These are phyloP conservation scores for Citrullus mucosospermus DNA, from an alignment of 306 rosid species.

Conservation along the genomic window DNA sequence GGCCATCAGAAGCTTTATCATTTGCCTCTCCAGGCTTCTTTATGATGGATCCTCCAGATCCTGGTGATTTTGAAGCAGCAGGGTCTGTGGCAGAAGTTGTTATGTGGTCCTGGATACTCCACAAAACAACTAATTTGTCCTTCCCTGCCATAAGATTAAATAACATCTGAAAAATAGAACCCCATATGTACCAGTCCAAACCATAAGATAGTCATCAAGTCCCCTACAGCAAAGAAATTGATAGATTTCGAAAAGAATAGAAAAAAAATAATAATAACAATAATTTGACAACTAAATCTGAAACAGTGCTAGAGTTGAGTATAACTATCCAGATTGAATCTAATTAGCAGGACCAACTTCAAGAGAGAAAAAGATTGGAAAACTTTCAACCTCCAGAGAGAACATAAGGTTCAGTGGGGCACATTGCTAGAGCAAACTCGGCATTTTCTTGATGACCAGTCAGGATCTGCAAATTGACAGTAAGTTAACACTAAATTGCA, in stretches of 20 bases:
- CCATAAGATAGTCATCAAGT: background rate
- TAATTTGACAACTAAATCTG: background rate
- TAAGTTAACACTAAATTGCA: background rate
- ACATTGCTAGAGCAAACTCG: constrained; percentile 99
- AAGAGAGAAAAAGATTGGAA: background rate
- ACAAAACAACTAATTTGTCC: constrained; percentile 86
- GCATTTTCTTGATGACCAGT: constrained; percentile 99
- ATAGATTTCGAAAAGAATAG: background rate
- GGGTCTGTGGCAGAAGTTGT: constrained; percentile 55
- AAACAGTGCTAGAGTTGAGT: background rate
- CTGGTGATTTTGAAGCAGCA: constrained; percentile 30
- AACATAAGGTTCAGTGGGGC: constrained; percentile 95
- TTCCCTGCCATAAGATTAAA: constrained; percentile 46
- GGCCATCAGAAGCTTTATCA: constrained; percentile 65
- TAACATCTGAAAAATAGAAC: background rate
- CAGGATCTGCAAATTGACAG: constrained; percentile 44
- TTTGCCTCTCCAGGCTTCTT: constrained; percentile 68
- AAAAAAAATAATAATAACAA: background rate
- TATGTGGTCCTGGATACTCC: constrained; percentile 98
- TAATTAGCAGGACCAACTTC: background rate
- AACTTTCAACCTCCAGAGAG: constrained; percentile 76
- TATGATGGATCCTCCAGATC: constrained; percentile 65
- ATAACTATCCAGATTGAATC: background rate
- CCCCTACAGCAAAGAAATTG: background rate
- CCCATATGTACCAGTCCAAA: background rate